Evolutionary conservation across 768 basidiomycete genomes (phyloP).

Genomic region (Collybia sp.): DNA sequence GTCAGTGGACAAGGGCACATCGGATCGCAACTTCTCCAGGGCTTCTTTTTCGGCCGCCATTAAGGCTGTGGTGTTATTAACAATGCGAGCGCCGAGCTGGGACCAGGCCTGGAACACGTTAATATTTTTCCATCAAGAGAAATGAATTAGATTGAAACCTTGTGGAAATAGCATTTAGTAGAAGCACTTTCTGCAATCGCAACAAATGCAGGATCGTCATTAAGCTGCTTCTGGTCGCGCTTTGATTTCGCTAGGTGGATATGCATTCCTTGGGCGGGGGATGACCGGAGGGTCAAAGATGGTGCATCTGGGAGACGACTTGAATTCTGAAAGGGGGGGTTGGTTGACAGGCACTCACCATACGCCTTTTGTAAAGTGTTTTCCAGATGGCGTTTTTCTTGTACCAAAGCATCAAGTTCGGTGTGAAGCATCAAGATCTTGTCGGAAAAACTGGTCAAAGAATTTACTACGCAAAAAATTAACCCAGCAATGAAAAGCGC

Average conservation of each 20-base stretch:
- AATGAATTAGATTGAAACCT: background rate
- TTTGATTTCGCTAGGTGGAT: conserved; percentile 65
- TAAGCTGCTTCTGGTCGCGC: conserved; percentile 51
- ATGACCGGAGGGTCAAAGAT: conserved; percentile 69
- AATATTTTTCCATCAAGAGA: too few species aligned
- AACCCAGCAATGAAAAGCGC: conserved; percentile 10
- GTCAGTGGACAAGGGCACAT: conserved; percentile 36
- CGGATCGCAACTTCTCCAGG: conserved; percentile 62
- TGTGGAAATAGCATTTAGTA: conserved; percentile 64
- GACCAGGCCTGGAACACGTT: conserved; percentile 59
- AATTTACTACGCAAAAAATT: too few species aligned
- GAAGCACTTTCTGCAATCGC: conserved; percentile 57
- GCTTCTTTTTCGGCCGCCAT: conserved; percentile 62
- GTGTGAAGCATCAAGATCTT: conserved; percentile 46
- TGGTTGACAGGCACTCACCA: conserved; percentile 31
- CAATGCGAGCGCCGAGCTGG: conserved; percentile 62
- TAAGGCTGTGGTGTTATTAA: conserved; percentile 51
- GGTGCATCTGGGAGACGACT: conserved; percentile 47
- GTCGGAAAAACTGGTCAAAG: conserved; percentile 51
- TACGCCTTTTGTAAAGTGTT: conserved; percentile 45
- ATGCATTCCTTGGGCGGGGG: conserved; percentile 66
- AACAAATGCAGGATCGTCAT: conserved; percentile 46
- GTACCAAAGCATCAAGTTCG: conserved; percentile 37
- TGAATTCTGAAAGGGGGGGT: background rate
- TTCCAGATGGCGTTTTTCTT: conserved; percentile 49